A percentile compares a stretch with the other conserved stretches of the same genome.
Conservation (phyloP, 192 early-diverging fungal genomes). For the Lobosporangium transversale region DNA sequence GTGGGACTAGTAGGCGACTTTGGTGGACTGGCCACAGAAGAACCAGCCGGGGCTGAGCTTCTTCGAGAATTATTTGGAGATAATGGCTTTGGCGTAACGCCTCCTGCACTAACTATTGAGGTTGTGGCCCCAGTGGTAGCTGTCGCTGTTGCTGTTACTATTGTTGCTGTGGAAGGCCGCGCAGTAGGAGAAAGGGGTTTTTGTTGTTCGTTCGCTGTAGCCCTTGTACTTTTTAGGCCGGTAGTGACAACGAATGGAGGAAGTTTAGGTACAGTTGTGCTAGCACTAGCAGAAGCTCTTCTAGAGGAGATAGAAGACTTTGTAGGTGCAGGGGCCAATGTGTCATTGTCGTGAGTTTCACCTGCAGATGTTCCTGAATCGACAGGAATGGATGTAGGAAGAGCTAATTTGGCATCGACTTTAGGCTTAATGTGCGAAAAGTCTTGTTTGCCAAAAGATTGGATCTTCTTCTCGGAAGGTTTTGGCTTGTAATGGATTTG, state of each 20-base stretch:
- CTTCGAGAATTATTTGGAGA: constrained; percentile 19
- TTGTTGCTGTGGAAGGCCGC: constrained; percentile 1
- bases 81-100: constrained; percentile 5
- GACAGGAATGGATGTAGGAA: neutral
- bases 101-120: neutral
- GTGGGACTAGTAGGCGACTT: constrained; percentile 13
- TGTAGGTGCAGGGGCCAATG: neutral
- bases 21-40: constrained; percentile 17
- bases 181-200: constrained; percentile 10
- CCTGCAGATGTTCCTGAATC: neutral
- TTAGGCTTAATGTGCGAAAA: constrained; percentile 49
- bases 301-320: neutral
- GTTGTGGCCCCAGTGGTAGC: neutral
- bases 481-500: constrained; percentile 49
- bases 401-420: constrained; percentile 32
- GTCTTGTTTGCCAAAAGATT: constrained; percentile 42
- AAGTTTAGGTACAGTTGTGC: neutral
- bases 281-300: neutral
- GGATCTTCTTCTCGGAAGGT: constrained; percentile 52
- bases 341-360: neutral
- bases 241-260: constrained; percentile 6
- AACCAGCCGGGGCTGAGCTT: constrained; percentile 4
- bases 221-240: neutral
- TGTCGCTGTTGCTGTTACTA: neutral
- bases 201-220: neutral